These are phyloP conservation scores for Ceratocystis colombiana DNA, from an alignment of 2,329 filamentous ascomycete species.

Conservation along the genomic window DNA sequence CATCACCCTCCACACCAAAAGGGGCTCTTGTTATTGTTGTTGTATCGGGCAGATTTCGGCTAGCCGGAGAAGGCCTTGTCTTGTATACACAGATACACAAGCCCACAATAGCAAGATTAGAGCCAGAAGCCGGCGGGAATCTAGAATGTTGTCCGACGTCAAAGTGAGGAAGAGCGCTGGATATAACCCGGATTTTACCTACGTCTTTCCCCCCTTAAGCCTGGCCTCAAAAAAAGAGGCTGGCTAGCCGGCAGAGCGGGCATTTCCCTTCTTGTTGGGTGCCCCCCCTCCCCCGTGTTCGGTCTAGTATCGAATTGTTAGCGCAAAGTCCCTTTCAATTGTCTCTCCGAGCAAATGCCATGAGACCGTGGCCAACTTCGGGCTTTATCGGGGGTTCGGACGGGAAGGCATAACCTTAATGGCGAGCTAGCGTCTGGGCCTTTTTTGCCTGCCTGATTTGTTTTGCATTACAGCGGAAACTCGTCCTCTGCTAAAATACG, in stretches of 20 bases:
- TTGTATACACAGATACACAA: not conserved
- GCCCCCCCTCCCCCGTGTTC: not conserved
- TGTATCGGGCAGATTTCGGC: conserved; percentile 8
- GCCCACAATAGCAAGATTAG: not conserved
- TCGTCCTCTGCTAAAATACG: not conserved
- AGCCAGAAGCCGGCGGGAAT: not conserved
- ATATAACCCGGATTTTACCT: conserved; percentile 6
- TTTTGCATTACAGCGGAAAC: not conserved
- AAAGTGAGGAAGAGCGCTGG: not conserved
- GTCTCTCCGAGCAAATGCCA: conserved; percentile 12
- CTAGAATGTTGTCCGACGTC: conserved; percentile 5
- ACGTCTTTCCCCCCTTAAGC: not conserved
- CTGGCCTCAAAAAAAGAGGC: not conserved
- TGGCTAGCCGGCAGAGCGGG: not conserved
- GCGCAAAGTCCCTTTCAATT: not conserved
- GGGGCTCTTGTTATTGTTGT: not conserved
- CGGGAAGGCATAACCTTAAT: not conserved
- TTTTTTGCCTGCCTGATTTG: not conserved
- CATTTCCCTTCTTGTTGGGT: not conserved
- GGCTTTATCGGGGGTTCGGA: not conserved
- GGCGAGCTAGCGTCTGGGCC: not conserved
- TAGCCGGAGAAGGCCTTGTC: not conserved
- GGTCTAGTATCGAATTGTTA: not conserved
- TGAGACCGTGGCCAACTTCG: not conserved
- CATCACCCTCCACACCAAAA: not conserved